phyloP scores from a whole-genome alignment of 2,329 filamentous ascomycete species.

The Talaromyces piceae region DNA sequence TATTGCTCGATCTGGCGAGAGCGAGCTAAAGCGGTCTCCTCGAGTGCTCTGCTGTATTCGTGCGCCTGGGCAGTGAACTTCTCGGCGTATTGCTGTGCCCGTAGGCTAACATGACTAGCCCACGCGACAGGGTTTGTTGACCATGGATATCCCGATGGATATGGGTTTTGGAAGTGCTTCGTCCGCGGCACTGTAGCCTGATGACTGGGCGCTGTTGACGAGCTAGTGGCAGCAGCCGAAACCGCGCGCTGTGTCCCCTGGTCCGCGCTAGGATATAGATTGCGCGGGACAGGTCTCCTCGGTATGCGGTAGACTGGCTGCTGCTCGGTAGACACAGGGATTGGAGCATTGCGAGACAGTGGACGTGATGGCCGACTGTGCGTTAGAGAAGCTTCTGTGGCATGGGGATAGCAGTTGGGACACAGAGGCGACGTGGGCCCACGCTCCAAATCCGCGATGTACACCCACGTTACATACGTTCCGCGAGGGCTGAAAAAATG shows the following conservation, averaged over 20 bases:
- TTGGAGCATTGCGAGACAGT: constrained; percentile 9
- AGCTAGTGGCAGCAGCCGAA: neutral
- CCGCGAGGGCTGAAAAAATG: constrained; percentile 34
- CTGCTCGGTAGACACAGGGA: constrained; percentile 10
- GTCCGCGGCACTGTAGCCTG: neutral
- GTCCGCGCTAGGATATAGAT: neutral
- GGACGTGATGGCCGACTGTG: constrained; percentile 11
- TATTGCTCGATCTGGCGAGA: constrained; percentile 33
- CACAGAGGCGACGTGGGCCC: constrained; percentile 31
- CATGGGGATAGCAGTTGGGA: constrained; percentile 33
- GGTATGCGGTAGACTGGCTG: constrained; percentile 7
- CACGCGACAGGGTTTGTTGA: constrained; percentile 21
- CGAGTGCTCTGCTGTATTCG: constrained; percentile 30
- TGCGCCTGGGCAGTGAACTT: constrained; percentile 28
- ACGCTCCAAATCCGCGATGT: constrained; percentile 26
- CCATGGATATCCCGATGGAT: neutral
- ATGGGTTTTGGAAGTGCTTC: neutral
- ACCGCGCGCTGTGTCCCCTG: neutral
- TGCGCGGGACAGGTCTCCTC: constrained; percentile 11
- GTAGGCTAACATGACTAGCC: constrained; percentile 28
- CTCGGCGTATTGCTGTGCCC: constrained; percentile 35
- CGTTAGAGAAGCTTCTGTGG: constrained; percentile 23
- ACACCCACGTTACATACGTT: constrained; percentile 26
- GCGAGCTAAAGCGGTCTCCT: constrained; percentile 31
- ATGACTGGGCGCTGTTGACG: neutral